Conservation (phyloP, 768 basidiomycete genomes). For the Kwoniella heveanensis region DNA sequence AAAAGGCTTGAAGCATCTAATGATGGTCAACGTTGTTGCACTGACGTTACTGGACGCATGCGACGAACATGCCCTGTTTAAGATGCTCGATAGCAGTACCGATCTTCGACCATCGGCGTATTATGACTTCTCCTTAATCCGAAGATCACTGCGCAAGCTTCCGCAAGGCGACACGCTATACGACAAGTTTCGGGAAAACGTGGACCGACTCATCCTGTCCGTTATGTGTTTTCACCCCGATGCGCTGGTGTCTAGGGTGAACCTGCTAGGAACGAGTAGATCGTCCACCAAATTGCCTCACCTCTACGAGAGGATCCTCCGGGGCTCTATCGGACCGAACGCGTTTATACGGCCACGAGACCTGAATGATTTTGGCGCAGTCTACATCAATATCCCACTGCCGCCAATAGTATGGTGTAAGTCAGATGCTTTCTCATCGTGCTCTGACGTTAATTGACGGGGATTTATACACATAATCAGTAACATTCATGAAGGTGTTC, state of each 20-base stretch:
- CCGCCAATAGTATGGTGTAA: slow-evolving; percentile 22
- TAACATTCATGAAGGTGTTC: slow-evolving; percentile 22
- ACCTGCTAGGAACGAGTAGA: not conserved
- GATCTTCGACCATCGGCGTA: slow-evolving; percentile 14
- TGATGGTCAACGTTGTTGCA: slow-evolving; percentile 19
- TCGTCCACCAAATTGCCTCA: not conserved
- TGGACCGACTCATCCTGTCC: slow-evolving; percentile 14
- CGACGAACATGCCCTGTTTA: slow-evolving; percentile 18
- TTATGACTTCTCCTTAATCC: slow-evolving; percentile 14
- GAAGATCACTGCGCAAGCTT: slow-evolving; percentile 1
- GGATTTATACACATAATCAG: slow-evolving; percentile 1
- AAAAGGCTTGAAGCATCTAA: slow-evolving; percentile 10
- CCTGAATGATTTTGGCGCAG: slow-evolving; percentile 7
- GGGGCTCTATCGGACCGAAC: slow-evolving; percentile 22
- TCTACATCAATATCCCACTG: slow-evolving; percentile 16
- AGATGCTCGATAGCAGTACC: slow-evolving; percentile 12
- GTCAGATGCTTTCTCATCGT: no score
- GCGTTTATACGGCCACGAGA: slow-evolving; percentile 16
- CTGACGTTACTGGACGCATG: slow-evolving; percentile 15
- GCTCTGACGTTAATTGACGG: not conserved
- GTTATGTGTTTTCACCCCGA: slow-evolving; percentile 24
- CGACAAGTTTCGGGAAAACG: slow-evolving; percentile 11
- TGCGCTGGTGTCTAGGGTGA: slow-evolving; percentile 17
- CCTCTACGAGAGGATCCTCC: slow-evolving; percentile 18
- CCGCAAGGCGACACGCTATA: not conserved